Evolutionary conservation across 331 rosid species (phyloP).

Genomic region (Arachis monticola): DNA sequence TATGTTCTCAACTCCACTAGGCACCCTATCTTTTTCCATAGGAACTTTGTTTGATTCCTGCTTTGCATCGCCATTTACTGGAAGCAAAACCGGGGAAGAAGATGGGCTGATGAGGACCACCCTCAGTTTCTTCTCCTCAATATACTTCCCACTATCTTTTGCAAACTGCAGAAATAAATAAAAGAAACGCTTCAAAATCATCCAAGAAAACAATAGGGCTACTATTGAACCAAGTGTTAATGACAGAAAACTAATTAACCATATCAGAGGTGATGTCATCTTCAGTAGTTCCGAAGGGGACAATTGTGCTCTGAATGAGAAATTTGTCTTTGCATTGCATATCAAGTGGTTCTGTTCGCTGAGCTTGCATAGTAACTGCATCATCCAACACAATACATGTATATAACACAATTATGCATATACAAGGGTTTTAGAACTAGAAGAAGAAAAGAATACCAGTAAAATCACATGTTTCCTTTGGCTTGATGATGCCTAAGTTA

Average conservation of each 20-base stretch:
- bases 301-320: conserved; percentile 71
- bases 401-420: no score
- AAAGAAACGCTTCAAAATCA: conserved; percentile 25
- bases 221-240: neutral
- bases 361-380: conserved; percentile 97
- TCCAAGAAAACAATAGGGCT: conserved; percentile 13
- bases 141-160: conserved; percentile 63
- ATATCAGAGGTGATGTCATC: conserved; percentile 66
- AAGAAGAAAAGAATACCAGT: conserved; percentile 64
- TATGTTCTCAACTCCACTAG: conserved; percentile 74
- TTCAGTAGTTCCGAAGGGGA: conserved; percentile 71
- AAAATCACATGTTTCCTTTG: conserved; percentile 65
- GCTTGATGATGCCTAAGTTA: conserved; percentile 79
- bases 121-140: conserved; percentile 83
- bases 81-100: conserved; percentile 70
- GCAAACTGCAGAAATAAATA: conserved; percentile 59
- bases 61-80: conserved; percentile 69
- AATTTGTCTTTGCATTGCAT: conserved; percentile 91
- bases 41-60: conserved; percentile 57
- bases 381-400: conserved; percentile 31
- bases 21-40: conserved; percentile 60
- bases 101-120: conserved; percentile 70
- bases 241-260: conserved; percentile 45
- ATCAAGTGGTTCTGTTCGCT: conserved; percentile 72
- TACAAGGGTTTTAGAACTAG: conserved; percentile 1